These are phyloP conservation scores for Penicillium palitans DNA, from an alignment of 2,329 filamentous ascomycete genomes.

Conservation along the genomic window DNA sequence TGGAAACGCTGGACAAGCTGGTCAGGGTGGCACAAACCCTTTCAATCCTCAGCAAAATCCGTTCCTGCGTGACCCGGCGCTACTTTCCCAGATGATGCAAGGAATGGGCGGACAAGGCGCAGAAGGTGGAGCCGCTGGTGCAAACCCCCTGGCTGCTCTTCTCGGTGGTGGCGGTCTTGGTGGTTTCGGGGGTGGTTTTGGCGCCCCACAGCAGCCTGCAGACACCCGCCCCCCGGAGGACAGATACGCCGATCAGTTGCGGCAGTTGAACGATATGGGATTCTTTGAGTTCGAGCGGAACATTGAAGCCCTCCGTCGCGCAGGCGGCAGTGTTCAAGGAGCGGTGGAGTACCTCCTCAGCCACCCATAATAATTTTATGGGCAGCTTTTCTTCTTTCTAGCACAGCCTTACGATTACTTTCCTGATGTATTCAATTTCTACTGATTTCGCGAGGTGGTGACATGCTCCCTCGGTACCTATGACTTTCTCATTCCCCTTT, in stretches of 20 bases:
- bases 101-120: slow-evolving; percentile 44
- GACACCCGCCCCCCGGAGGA: slow-evolving; percentile 93
- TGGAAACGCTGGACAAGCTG: slow-evolving; percentile 33
- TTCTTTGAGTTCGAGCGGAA: slow-evolving; percentile 97
- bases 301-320: slow-evolving; percentile 79
- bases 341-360: slow-evolving; percentile 51
- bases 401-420: slow-evolving; percentile 7
- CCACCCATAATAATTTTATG: slow-evolving; percentile 29
- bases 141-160: slow-evolving; percentile 49
- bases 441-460: slow-evolving; percentile 11
- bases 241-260: slow-evolving; percentile 82
- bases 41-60: slow-evolving; percentile 53
- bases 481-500: slow-evolving; percentile 10
- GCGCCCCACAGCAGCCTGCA: slow-evolving; percentile 57
- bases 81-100: slow-evolving; percentile 59
- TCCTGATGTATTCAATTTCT: slow-evolving; percentile 8
- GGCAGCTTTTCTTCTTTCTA: slow-evolving; percentile 2
- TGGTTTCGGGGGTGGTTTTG: slow-evolving; percentile 45
- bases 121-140: slow-evolving; percentile 36
- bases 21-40: slow-evolving; percentile 47
- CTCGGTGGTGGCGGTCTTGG: slow-evolving; percentile 50
- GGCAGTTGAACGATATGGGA: slow-evolving; percentile 97
- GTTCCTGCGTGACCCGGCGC: slow-evolving; percentile 60
- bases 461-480: slow-evolving; percentile 8
- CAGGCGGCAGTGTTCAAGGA: slow-evolving; percentile 91